A percentile compares a stretch with the other conserved stretches of the same genome.
Conservation (phyloP, 73 alveolate species). For the Blepharisma japonicum region DNA sequence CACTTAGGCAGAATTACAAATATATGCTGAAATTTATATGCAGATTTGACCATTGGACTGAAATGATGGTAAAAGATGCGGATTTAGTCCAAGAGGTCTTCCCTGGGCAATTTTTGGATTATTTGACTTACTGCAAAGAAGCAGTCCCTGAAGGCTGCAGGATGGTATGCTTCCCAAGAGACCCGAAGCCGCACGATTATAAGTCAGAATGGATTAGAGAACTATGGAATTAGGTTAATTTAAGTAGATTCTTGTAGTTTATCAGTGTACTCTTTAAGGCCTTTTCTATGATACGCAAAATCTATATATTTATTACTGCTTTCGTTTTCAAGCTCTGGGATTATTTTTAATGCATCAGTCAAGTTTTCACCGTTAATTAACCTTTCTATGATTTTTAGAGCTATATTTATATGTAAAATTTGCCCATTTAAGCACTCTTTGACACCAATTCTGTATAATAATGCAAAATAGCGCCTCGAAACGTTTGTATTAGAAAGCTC, state of each 20-base stretch:
- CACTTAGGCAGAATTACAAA: slow-evolving; percentile 42
- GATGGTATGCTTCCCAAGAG: slow-evolving; percentile 72
- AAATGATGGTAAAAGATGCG: slow-evolving; percentile 62
- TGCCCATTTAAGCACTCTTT: neutral
- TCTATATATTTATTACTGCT: no score
- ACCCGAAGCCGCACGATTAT: slow-evolving; percentile 78
- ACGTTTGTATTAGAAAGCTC: neutral
- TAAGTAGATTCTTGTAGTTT: no score
- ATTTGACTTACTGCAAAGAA: slow-evolving; percentile 52
- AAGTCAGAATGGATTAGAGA: slow-evolving; percentile 62
- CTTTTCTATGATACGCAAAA: no score
- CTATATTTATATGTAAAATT: neutral
- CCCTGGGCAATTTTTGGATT: slow-evolving; percentile 53
- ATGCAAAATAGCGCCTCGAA: neutral
- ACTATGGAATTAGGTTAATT: slow-evolving; percentile 42
- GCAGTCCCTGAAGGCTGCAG: slow-evolving; percentile 69
- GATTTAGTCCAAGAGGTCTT: slow-evolving; percentile 50
- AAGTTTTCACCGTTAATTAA: neutral
- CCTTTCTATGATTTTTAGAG: neutral
- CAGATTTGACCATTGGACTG: slow-evolving; percentile 69
- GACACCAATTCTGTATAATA: slow-evolving; percentile 18
- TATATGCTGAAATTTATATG: slow-evolving; percentile 45
- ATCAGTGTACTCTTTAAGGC: no score
- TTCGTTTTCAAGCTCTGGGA: neutral
- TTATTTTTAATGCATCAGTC: neutral